These are phyloP conservation scores for Diaporthe sp. DNA, from an alignment of 2,329 filamentous ascomycete genomes.

Conservation along the genomic window DNA sequence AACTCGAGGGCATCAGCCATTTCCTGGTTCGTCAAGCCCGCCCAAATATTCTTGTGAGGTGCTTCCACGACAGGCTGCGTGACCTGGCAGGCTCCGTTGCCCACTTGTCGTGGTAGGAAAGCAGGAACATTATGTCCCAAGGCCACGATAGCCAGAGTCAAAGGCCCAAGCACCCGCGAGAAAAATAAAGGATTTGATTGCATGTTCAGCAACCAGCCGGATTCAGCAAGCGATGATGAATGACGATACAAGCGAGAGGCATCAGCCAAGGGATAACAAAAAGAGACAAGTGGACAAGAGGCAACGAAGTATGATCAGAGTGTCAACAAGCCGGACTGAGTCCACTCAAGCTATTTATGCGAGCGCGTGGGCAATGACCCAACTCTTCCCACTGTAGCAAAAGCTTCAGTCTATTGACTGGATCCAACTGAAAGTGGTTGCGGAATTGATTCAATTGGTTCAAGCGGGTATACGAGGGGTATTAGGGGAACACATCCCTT, in stretches of 20 bases:
- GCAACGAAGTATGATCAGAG: neutral
- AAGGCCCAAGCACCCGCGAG: neutral
- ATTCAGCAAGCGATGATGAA: neutral
- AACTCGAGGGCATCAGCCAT: conserved; percentile 4
- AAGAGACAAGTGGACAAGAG: neutral
- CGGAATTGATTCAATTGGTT: neutral
- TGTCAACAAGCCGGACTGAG: neutral
- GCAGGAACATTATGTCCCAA: neutral
- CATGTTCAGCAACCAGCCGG: neutral
- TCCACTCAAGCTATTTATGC: neutral
- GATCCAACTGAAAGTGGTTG: neutral
- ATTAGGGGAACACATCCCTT: neutral
- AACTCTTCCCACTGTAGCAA: no score
- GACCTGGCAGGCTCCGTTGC: conserved; percentile 7
- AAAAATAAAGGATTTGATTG: neutral
- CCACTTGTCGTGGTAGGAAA: neutral
- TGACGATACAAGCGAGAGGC: neutral
- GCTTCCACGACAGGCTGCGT: conserved; percentile 3
- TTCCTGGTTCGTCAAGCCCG: neutral
- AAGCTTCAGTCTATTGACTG: neutral
- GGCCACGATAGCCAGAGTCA: neutral
- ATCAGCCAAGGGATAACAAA: neutral
- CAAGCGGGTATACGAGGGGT: neutral
- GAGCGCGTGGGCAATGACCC: no score
- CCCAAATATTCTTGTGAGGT: conserved; percentile 3